Base-by-base conservation (phyloP, 768 basidiomycete species). In the Dioszegia hungarica region DNA sequence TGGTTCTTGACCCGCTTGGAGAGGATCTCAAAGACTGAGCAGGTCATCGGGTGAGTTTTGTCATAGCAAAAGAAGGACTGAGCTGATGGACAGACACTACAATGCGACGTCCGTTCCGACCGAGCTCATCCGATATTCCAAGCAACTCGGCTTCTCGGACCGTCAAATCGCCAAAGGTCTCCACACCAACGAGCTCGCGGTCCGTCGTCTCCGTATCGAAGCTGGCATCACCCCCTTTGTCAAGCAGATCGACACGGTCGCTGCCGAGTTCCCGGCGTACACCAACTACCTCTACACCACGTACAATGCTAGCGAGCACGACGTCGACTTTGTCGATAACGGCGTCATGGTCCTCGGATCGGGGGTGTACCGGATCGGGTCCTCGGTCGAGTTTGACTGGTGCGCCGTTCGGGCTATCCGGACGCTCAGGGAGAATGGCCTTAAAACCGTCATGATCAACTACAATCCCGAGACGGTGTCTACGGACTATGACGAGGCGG, bases 331-430 rank as follows among this genome's bases (percentile, higher is more conserved):
- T 79, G 77, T 85, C 47, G 95, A 99, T 72, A 83, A 87, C 56
- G 95, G 94, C 62, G 86, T 98, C 59, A 94, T 98, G 84, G 95
- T 98, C 2, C 82, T 98, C 38, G 95, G 95, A 29, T 98, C 94
- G 14, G 95, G 95, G 56, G 94, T 97, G 2, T 99, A 99, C 78
- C 87, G 95, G 51, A 99, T 99, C 64, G 94, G 95, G 17, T 98
- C 94, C 1, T 97, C 93, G 3, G 94, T 99, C 77, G 94, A 99
- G 79, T 98, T 99, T 78, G 94, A 98, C 75, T 99, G 94, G 94
- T 98, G 94, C 76, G 95, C 94, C 15, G 94, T 99, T 51, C 87
- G 93, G 46, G 91, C 93, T 29, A 98, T 98, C 73, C 81, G 94
- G 65, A 98, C 95, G 0, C 81, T 99, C 27, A 90, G 93, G 62